Evolutionary conservation across 176 grass and related monocot species (phyloP).

Genomic region (Juncus inflexus): DNA sequence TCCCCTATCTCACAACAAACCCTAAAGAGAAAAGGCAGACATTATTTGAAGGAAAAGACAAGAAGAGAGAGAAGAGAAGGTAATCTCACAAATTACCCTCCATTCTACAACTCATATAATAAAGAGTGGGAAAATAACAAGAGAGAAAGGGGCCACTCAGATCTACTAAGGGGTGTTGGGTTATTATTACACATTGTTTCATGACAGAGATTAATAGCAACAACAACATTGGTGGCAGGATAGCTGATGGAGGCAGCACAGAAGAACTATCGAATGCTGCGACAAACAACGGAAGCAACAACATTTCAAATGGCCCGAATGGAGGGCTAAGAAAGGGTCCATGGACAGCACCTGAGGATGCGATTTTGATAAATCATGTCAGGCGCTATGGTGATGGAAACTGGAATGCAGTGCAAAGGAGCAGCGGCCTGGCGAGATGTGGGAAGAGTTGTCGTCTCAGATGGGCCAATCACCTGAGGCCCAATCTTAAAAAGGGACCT

Average conservation of each 20-base stretch:
- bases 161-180: neutral
- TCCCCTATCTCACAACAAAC: slow-evolving; percentile 13
- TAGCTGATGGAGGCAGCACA: neutral
- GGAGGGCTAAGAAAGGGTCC: slow-evolving; percentile 69
- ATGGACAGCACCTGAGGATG: slow-evolving; percentile 81
- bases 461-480: slow-evolving; percentile 92
- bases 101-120: slow-evolving; percentile 9
- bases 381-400: slow-evolving; percentile 66
- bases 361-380: slow-evolving; percentile 67
- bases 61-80: neutral
- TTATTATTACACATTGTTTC: neutral
- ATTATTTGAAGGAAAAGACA: neutral
- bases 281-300: neutral
- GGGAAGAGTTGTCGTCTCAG: slow-evolving; percentile 95
- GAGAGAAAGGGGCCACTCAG: neutral
- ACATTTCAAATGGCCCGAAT: slow-evolving; percentile 10
- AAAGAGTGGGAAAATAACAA: neutral
- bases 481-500: slow-evolving; percentile 87
- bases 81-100: neutral
- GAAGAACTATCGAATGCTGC: slow-evolving; percentile 1
- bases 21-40: neutral
- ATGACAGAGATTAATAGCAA: slow-evolving; percentile 7
- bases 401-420: slow-evolving; percentile 84
- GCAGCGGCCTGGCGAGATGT: slow-evolving; percentile 62
- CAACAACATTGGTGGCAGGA: slow-evolving; percentile 13